Evolutionary conservation across 345 rosid genomes (phyloP).

Genomic region (Acer yangbiense): DNA sequence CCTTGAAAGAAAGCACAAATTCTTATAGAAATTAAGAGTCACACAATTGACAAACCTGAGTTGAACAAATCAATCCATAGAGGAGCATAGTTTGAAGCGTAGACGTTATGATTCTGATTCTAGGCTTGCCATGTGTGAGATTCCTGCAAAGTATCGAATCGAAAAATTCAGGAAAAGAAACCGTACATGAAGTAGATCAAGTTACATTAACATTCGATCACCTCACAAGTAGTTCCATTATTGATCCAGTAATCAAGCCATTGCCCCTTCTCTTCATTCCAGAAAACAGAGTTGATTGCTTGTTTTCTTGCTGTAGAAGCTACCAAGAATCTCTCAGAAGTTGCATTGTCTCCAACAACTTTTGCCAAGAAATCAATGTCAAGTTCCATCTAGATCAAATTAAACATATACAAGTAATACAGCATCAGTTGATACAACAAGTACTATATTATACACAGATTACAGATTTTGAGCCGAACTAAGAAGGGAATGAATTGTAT

Average conservation of each 20-base stretch:
- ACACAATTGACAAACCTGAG: conserved; percentile 50
- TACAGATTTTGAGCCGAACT: not conserved
- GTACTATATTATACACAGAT: not conserved
- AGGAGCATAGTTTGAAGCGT: conserved; percentile 86
- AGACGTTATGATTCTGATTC: conserved; percentile 64
- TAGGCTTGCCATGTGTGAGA: conserved; percentile 52
- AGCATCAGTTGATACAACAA: conserved; percentile 1
- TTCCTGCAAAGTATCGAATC: conserved; percentile 38
- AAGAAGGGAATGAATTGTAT: conserved; percentile 26
- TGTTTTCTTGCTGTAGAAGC: conserved; percentile 63
- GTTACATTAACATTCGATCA: not conserved
- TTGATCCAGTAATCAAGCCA: conserved; percentile 89
- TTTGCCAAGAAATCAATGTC: conserved; percentile 74
- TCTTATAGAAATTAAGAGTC: conserved; percentile 1
- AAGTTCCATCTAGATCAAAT: conserved; percentile 81
- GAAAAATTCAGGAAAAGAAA: not conserved
- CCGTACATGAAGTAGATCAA: not conserved
- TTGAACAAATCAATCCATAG: conserved; percentile 72
- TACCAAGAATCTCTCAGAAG: conserved; percentile 44
- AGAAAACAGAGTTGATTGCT: conserved; percentile 62
- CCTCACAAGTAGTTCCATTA: conserved; percentile 31
- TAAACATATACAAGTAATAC: not conserved
- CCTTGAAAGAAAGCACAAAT: not conserved
- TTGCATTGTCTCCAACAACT: conserved; percentile 44
- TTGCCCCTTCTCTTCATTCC: conserved; percentile 75